Percentiles rank a stretch among this genome's conserved stretches.
Evolutionary conservation across 2,329 filamentous ascomycete species (phyloP).

Genomic region (Ceratocystis alfenasii): DNA sequence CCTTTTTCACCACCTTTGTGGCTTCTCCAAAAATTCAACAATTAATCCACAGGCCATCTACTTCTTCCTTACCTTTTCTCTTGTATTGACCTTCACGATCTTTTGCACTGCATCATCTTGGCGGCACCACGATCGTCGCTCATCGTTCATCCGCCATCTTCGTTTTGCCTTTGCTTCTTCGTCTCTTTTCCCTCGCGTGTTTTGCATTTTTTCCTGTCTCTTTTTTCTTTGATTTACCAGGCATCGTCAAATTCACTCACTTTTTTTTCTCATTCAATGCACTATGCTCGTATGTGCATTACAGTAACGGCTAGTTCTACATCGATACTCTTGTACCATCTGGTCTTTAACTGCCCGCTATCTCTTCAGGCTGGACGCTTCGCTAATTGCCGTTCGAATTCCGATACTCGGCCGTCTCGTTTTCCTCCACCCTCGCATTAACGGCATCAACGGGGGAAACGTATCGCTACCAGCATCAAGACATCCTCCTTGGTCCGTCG

Average conservation of each 20-base stretch:
- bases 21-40: not conserved
- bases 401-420: too few species aligned
- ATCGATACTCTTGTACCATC: not conserved
- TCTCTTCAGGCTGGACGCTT: not conserved
- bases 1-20: not conserved
- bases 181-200: not conserved
- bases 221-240: not conserved
- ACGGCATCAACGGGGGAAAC: not conserved
- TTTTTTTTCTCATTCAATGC: not conserved
- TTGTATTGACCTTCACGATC: conserved; percentile 1
- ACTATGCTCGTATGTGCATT: not conserved
- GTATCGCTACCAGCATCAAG: not conserved
- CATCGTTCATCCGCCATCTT: not conserved
- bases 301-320: not conserved
- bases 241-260: not conserved
- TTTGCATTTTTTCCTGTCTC: not conserved
- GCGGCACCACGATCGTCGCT: too few species aligned
- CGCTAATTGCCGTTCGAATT: not conserved
- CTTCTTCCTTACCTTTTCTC: not conserved
- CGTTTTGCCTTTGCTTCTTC: not conserved
- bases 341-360: not conserved
- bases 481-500: not conserved
- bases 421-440: too few species aligned
- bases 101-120: not conserved
- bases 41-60: not conserved